These are phyloP conservation scores for Pseudocercospora crystallina DNA, from an alignment of 2,329 filamentous ascomycete genomes.

Conservation along the genomic window DNA sequence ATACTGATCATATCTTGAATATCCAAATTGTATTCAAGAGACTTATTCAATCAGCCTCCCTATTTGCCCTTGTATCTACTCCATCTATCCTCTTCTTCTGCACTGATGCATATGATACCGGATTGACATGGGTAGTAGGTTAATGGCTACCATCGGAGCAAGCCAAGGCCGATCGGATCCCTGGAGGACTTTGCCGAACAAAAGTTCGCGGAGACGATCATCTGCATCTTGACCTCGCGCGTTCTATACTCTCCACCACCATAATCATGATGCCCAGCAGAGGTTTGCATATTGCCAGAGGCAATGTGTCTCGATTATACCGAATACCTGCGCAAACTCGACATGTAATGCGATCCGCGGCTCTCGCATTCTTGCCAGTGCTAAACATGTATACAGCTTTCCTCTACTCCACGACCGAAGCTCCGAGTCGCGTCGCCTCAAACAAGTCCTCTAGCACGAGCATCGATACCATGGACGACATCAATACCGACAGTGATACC, in stretches of 20 bases:
- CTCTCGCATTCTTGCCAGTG: not conserved
- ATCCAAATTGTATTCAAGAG: no score
- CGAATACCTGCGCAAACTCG: slow-evolving; percentile 25
- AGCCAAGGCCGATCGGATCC: no score
- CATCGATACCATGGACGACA: slow-evolving; percentile 14
- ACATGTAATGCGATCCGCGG: slow-evolving; percentile 23
- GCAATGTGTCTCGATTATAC: slow-evolving; percentile 24
- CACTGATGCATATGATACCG: no score
- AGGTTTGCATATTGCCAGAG: slow-evolving; percentile 41
- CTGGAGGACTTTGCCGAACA: no score
- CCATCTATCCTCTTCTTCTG: no score
- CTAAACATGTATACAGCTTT: slow-evolving; percentile 24
- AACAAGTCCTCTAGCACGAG: slow-evolving; percentile 7
- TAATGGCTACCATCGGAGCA: no score
- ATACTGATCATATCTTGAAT: no score
- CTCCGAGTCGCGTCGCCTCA: slow-evolving; percentile 11
- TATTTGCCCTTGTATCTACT: no score
- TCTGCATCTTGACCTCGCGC: no score
- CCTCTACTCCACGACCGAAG: slow-evolving; percentile 22
- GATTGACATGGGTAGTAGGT: no score
- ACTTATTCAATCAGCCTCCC: no score
- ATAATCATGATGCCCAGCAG: slow-evolving; percentile 48
- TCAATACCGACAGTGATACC: slow-evolving; percentile 16
- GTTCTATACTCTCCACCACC: not conserved
- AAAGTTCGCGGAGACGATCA: no score